phyloP scores from a whole-genome alignment of 441 rosid species.

The Pelargonium exstipulatum region DNA sequence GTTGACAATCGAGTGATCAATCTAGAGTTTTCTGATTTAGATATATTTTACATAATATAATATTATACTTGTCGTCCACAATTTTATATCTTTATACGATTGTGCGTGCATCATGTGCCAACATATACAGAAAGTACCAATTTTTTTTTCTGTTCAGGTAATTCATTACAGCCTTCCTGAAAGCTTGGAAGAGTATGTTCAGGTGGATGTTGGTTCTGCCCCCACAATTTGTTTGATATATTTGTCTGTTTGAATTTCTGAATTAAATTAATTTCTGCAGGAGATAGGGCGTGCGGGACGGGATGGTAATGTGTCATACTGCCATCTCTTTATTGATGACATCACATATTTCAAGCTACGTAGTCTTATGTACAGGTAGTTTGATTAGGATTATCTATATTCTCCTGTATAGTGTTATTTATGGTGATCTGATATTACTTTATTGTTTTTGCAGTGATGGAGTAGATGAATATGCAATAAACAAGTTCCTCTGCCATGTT shows the following conservation, averaged over 20 bases:
- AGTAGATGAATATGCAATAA: slow-evolving; percentile 79
- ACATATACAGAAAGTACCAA: slow-evolving; percentile 9
- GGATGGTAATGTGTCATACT: slow-evolving; percentile 77
- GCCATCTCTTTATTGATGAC: slow-evolving; percentile 81
- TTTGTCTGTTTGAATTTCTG: slow-evolving; percentile 13
- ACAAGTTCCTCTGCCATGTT: slow-evolving; percentile 69
- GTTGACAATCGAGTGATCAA: too few relatives aligned
- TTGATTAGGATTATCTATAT: neutral
- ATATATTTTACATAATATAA: neutral
- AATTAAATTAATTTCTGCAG: slow-evolving; percentile 33
- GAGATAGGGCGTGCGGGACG: slow-evolving; percentile 96
- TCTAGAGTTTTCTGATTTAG: too few relatives aligned
- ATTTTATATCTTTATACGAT: slow-evolving; percentile 3
- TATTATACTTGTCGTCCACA: neutral
- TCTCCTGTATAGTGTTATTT: neutral
- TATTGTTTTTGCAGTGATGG: slow-evolving; percentile 62
- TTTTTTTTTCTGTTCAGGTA: slow-evolving; percentile 42
- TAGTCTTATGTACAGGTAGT: slow-evolving; percentile 81
- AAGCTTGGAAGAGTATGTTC: slow-evolving; percentile 97
- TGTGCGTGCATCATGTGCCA: neutral
- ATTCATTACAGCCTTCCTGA: slow-evolving; percentile 91
- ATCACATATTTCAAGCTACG: slow-evolving; percentile 73
- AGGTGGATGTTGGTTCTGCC: slow-evolving; percentile 45
- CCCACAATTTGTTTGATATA: slow-evolving; percentile 12
- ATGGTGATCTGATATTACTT: slow-evolving; percentile 10